Evolutionary conservation across 2,329 filamentous ascomycete genomes (phyloP).

Genomic region (Beauveria medogensis): DNA sequence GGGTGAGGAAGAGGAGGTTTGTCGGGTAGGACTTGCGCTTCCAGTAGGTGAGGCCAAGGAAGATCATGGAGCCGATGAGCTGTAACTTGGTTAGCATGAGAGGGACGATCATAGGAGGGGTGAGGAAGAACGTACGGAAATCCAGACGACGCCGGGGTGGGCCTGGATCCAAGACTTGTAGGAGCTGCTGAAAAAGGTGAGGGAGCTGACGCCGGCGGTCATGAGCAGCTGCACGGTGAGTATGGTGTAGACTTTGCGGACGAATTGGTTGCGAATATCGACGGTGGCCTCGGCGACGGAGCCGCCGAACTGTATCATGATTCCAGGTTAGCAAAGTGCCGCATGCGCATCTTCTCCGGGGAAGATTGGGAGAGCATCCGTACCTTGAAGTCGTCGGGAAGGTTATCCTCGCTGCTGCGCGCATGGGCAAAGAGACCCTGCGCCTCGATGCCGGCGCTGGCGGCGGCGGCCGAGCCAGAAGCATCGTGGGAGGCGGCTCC

Average conservation of each 20-base stretch:
- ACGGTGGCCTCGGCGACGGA: conserved; percentile 88
- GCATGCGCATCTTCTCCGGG: no score
- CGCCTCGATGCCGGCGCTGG: conserved; percentile 33
- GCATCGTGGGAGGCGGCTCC: conserved; percentile 38
- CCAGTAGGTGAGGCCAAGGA: conserved; percentile 87
- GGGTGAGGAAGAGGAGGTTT: conserved; percentile 85
- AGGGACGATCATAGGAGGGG: neutral
- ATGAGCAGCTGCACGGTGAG: conserved; percentile 88
- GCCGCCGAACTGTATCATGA: conserved; percentile 63
- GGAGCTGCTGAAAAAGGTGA: conserved; percentile 73
- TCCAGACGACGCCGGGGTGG: conserved; percentile 77
- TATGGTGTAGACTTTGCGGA: conserved; percentile 97
- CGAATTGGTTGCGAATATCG: conserved; percentile 93
- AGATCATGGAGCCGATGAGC: conserved; percentile 72
- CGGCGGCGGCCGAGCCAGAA: conserved; percentile 33
- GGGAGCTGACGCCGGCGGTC: conserved; percentile 69
- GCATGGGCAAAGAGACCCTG: conserved; percentile 57
- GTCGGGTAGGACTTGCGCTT: conserved; percentile 93
- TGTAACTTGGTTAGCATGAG: conserved; percentile 19
- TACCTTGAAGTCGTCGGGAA: conserved; percentile 96
- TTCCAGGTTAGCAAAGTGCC: neutral
- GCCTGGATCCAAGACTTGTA: conserved; percentile 85
- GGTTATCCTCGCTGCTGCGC: conserved; percentile 76
- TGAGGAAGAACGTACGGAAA: conserved; percentile 49
- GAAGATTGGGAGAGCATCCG: rapidly evolving